Base-by-base conservation (phyloP, 2,329 filamentous ascomycete species). In the Phyllachora maydis region DNA sequence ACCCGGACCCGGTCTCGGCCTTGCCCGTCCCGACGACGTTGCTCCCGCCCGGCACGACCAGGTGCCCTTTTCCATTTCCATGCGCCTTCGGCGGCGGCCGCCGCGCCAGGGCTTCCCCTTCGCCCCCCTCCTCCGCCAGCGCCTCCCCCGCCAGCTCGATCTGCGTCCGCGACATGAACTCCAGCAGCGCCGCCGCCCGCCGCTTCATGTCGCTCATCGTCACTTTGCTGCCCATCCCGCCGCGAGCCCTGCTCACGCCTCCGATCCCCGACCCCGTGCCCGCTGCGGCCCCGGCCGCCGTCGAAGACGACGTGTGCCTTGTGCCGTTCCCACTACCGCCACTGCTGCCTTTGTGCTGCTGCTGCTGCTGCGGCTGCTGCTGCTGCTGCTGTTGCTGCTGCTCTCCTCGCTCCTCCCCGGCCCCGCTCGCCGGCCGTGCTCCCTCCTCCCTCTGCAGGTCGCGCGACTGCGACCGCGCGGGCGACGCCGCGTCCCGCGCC, bases 141-240 rank as follows among this genome's bases (percentile, higher is more conserved):
- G n/a, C 20, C 30, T 71, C 73, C 15, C 65, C 68, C 2, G 78
- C 81, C 47, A 91, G 64, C 39, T 93, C 83, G 5, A 91, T 59
- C 44, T 93, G 82, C 27, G 81, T 85, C 33, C 79, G 69, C 4
- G 76, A 73, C 32, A 93, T 92, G 40, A 85, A 93, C 35, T 88
- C 81, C 28, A 91, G 60, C 41, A 93, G 90, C 11, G 66, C 75
- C 4, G 76, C 66, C 5, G 83, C 79, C 7, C 81, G 72, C 32
- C 77, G 68, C 48, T 77, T 79, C 67, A 91, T 82, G 40, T 92
- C 82, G 29, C 72, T 72, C 70, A 90, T 77, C 14, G 71, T 83
- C 27, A 82, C 65, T 43, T 77, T 81, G 34, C 62, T 69, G 32
- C 56, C 58, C 44, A 61, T 63, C 23, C 56, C 54, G 27, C 52